Conservation (phyloP, 306 rosid species). For the Luffa acutangula region DNA sequence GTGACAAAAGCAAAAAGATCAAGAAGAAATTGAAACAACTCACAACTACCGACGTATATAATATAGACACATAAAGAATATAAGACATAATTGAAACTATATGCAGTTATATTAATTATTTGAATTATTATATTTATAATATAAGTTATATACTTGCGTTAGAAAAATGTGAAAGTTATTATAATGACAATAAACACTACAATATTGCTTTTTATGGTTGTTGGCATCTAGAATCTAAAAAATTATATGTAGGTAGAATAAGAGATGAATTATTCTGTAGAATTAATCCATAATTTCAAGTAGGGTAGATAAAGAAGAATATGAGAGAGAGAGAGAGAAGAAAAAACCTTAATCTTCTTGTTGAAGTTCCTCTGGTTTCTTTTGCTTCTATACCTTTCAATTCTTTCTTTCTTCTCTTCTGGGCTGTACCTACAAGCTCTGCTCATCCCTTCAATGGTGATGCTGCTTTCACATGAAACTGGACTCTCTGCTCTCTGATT, state of each 20-base stretch:
- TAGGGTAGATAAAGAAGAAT: background rate
- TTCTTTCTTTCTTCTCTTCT: slow-evolving; percentile 73
- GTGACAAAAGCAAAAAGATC: background rate
- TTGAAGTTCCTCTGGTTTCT: slow-evolving; percentile 84
- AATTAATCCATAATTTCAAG: background rate
- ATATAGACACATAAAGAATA: background rate
- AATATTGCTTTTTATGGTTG: background rate
- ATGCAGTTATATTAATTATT: background rate
- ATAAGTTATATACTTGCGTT: background rate
- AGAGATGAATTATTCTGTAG: slow-evolving; percentile 1
- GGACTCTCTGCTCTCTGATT: slow-evolving; percentile 40
- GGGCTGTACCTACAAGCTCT: slow-evolving; percentile 69
- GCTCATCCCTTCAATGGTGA: slow-evolving; percentile 87
- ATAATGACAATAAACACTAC: background rate
- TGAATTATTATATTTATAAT: background rate
- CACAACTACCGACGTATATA: background rate
- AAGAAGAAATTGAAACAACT: background rate
- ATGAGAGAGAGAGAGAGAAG: background rate
- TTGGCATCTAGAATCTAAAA: background rate
- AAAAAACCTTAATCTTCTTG: slow-evolving; percentile 77
- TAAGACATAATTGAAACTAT: background rate
- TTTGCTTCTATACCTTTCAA: slow-evolving; percentile 74
- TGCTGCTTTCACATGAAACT: slow-evolving; percentile 56
- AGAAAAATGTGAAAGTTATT: background rate
- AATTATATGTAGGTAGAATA: background rate